These are phyloP conservation scores for Phytophthora foliorum DNA, from an alignment of 352 stramenopile genomes.

Conservation along the genomic window DNA sequence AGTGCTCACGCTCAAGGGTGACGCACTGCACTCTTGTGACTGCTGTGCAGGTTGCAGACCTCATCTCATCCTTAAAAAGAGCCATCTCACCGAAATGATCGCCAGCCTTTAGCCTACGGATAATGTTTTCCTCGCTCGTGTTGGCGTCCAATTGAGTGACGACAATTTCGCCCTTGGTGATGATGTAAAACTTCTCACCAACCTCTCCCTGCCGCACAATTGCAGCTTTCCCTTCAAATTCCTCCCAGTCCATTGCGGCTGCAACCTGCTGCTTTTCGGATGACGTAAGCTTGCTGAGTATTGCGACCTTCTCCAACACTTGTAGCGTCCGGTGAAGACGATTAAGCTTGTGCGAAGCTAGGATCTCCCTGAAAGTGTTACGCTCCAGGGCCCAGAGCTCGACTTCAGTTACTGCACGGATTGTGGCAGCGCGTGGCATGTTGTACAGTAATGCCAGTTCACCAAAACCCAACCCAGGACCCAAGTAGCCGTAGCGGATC, in stretches of 20 bases:
- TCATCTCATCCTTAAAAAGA: conserved; percentile 93
- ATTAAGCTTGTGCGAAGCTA: conserved; percentile 77
- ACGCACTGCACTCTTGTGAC: conserved; percentile 70
- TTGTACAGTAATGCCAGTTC: conserved; percentile 98
- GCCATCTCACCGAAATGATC: conserved; percentile 97
- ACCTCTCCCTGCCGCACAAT: conserved; percentile 83
- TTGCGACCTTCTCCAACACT: conserved; percentile 60
- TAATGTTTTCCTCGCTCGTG: conserved; percentile 53
- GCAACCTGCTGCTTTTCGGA: conserved; percentile 78
- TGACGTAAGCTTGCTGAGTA: conserved; percentile 76
- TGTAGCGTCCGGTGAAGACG: conserved; percentile 68
- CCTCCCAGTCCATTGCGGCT: conserved; percentile 86
- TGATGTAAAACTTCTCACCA: conserved; percentile 84
- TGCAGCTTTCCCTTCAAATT: conserved; percentile 60
- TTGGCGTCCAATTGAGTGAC: conserved; percentile 67
- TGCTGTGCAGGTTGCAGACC: conserved; percentile 92
- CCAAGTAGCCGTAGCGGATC: conserved; percentile 78
- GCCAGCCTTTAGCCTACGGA: conserved; percentile 70
- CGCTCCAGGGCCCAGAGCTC: conserved; percentile 80
- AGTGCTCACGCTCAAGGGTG: conserved; percentile 73
- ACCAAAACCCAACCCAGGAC: conserved; percentile 90
- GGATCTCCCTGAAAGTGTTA: conserved; percentile 79
- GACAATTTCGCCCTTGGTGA: conserved; percentile 78
- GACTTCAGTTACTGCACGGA: conserved; percentile 68
- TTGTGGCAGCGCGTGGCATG: conserved; percentile 95